Percentiles rank a stretch among this genome's conserved stretches.
Evolutionary conservation across 2,329 filamentous ascomycete species (phyloP).

Genomic region (Fusarium agapanthi): DNA sequence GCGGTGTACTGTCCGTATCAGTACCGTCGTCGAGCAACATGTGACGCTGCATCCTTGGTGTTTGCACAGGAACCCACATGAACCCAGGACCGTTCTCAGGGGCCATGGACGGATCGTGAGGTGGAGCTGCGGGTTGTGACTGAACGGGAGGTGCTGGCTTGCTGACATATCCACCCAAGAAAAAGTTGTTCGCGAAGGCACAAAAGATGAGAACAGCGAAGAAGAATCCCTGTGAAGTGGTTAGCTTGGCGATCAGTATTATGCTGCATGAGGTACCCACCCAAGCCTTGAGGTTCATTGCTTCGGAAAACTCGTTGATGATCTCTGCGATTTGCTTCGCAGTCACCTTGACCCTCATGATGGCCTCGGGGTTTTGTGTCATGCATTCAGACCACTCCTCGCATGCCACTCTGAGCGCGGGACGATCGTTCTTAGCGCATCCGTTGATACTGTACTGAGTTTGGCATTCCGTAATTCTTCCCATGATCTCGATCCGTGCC

Average conservation of each 20-base stretch:
- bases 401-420: slow-evolving; percentile 78
- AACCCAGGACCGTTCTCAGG: slow-evolving; percentile 53
- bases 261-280: slow-evolving; percentile 48
- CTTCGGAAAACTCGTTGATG: slow-evolving; percentile 91
- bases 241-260: slow-evolving; percentile 15
- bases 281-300: slow-evolving; percentile 83
- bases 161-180: slow-evolving; percentile 50
- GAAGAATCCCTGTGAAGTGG: slow-evolving; percentile 56
- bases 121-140: slow-evolving; percentile 30
- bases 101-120: slow-evolving; percentile 39
- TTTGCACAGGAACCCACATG: slow-evolving; percentile 62
- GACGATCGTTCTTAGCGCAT: slow-evolving; percentile 72
- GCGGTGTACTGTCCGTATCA: slow-evolving; percentile 62
- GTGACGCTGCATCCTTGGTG: slow-evolving; percentile 55
- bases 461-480: slow-evolving; percentile 77
- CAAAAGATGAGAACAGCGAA: slow-evolving; percentile 58
- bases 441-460: slow-evolving; percentile 78
- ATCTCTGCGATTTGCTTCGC: slow-evolving; percentile 91
- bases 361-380: slow-evolving; percentile 79
- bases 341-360: slow-evolving; percentile 82
- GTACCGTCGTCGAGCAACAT: slow-evolving; percentile 56
- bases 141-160: slow-evolving; percentile 40
- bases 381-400: slow-evolving; percentile 88
- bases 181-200: slow-evolving; percentile 61
- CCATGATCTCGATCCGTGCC: slow-evolving; percentile 73